Evolutionary conservation across 2,329 filamentous ascomycete species (phyloP).

Genomic region (Xylariaceae sp.): DNA sequence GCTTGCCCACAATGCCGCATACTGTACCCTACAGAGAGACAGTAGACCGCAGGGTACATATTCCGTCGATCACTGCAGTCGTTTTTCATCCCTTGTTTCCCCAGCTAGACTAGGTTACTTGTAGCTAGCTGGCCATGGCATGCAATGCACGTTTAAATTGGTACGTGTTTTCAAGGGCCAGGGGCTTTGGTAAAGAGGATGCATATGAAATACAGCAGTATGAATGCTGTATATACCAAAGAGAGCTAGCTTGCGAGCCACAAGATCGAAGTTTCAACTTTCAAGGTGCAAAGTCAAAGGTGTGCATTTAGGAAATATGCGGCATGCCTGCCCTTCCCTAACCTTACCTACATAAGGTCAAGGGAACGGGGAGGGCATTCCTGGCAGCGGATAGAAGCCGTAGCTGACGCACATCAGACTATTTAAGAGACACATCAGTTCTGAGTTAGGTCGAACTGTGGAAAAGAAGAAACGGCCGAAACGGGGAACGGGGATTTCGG

Average conservation of each 20-base stretch:
- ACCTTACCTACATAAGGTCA: background rate
- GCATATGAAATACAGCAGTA: background rate
- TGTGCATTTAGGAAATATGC: background rate
- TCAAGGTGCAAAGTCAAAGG: background rate
- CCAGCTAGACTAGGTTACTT: background rate
- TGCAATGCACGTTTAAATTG: conserved; percentile 19
- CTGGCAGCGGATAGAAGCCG: conserved; percentile 14
- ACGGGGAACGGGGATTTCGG: too few species aligned
- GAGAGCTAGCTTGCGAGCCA: background rate
- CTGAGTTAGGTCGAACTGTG: too few species aligned
- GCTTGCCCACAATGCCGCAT: conserved; percentile 5
- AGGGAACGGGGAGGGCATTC: too few species aligned
- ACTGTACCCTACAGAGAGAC: too few species aligned
- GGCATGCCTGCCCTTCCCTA: conserved; percentile 9
- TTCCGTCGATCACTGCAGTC: conserved; percentile 6
- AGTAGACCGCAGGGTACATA: background rate
- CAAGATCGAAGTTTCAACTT: background rate
- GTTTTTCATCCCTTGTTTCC: conserved; percentile 3
- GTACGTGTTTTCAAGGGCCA: conserved; percentile 1
- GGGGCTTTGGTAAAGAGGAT: background rate
- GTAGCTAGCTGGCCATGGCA: conserved; percentile 3
- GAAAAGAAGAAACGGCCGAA: conserved; percentile 13
- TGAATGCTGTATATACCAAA: background rate
- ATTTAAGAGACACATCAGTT: too few species aligned
- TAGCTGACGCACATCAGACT: too few species aligned